phyloP scores from a whole-genome alignment of 164 flowering plant genomes.

The Saururus chinensis region DNA sequence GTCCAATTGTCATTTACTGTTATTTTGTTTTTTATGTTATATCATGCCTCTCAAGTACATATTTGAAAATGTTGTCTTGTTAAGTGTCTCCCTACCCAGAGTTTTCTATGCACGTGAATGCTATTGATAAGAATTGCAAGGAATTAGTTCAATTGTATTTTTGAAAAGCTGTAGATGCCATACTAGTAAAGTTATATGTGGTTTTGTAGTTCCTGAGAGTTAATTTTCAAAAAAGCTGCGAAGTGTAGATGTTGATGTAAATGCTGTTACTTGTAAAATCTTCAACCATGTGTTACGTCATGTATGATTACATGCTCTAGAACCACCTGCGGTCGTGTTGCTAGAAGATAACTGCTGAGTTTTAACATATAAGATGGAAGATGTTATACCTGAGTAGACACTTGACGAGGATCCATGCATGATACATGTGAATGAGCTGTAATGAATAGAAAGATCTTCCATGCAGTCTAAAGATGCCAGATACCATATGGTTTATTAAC shows the following conservation, averaged over 20 bases:
- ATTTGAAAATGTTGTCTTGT: background rate
- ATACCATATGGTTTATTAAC: constrained; percentile 77
- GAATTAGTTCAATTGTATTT: no score
- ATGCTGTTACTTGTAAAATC: background rate
- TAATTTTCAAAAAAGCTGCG: background rate
- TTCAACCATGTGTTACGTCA: background rate
- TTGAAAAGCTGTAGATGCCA: background rate
- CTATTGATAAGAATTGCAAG: background rate
- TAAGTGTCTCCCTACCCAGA: background rate
- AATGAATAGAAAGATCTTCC: constrained; percentile 46
- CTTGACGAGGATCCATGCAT: constrained; percentile 31
- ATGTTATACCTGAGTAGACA: constrained; percentile 14
- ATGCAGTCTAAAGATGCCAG: constrained; percentile 54
- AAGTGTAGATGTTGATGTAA: background rate
- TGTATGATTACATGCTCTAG: background rate
- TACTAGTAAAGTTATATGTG: background rate
- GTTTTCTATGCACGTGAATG: background rate
- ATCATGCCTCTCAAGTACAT: no score
- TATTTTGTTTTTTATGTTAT: no score
- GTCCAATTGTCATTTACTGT: no score
- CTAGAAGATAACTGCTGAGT: constrained; percentile 5
- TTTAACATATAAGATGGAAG: constrained; percentile 11
- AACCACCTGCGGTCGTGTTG: background rate
- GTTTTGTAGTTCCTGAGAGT: background rate
- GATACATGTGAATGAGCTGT: constrained; percentile 46